Evolutionary conservation across 345 rosid species (phyloP).

Genomic region (Brassica incana): DNA sequence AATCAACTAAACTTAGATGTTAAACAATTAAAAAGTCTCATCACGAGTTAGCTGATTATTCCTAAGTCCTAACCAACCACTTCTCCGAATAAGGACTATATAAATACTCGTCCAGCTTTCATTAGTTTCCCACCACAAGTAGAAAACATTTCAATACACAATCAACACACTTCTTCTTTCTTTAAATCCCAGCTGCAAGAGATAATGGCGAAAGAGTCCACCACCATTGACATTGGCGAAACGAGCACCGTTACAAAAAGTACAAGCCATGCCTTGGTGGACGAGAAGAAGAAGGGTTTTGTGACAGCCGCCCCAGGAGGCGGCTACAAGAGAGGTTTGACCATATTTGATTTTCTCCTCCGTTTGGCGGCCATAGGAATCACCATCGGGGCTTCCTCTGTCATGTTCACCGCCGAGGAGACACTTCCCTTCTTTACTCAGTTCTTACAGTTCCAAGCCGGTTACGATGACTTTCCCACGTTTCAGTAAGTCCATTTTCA

Average conservation of each 20-base stretch:
- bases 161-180: background rate
- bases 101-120: constrained; percentile 7
- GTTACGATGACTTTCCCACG: constrained; percentile 71
- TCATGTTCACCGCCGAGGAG: constrained; percentile 66
- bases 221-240: constrained; percentile 38
- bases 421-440: constrained; percentile 90
- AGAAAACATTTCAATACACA: constrained; percentile 30
- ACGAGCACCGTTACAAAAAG: constrained; percentile 35
- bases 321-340: constrained; percentile 58
- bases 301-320: constrained; percentile 12
- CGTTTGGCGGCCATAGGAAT: constrained; percentile 60
- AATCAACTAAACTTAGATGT: constrained; percentile 13
- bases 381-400: constrained; percentile 54
- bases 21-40: constrained; percentile 1
- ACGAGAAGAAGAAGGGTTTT: constrained; percentile 25
- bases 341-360: constrained; percentile 66
- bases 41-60: constrained; percentile 11
- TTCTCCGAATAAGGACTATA: constrained; percentile 19
- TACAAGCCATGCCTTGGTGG: constrained; percentile 22
- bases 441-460: constrained; percentile 85
- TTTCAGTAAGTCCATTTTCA: constrained; percentile 48
- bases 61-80: constrained; percentile 11
- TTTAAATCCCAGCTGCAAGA: constrained; percentile 11
- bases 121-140: constrained; percentile 26
- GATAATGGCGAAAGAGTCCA: constrained; percentile 34